Evolutionary conservation across 2,329 filamentous ascomycete species (phyloP), one percentile per base, ranked within the genome.

Genomic region (Paecilomyces variotii): DNA sequence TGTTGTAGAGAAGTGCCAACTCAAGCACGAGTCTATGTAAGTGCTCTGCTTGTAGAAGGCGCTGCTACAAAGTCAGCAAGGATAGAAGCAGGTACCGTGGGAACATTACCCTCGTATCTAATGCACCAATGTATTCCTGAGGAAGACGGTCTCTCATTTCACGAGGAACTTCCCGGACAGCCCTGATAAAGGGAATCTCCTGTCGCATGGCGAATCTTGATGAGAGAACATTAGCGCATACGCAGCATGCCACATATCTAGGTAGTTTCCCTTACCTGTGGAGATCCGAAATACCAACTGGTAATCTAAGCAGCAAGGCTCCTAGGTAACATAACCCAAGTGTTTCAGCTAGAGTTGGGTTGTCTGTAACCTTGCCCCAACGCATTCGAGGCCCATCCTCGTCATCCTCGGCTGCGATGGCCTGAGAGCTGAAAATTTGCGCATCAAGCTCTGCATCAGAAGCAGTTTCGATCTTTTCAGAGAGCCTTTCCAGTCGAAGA

Each of bases 241-340:
- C 24, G 12, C 24, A 24, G 10, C 27, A 26, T 28, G 19, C 7
- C 25, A 10, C 10, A 49, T 9, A 35, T 10, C 9, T 32, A 39
- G 34, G 32, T 27, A 28, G 11, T 56, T 19, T 54, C 14, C 57
- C 66, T 57, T 70, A 79, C 76, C 70, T 69, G 62, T 81, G 81
- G 11, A 97, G 73, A 63, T 95, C 89, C 10, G 85, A 87, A 6
- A 93, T 77, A 25, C 86, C 85, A n/a, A 90, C 80, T 0, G 92
- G 91, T 58, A 94, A 79, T 58, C 88, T 85, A 64, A 96, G 78
- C 27, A 96, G 78, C 53, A 94, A 67, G 39, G 85, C 85, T 1
- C 85, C 92, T 34, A 97, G 74, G 74, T 97, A 97, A 68, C 89
- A 91, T 10, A 96, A 71, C 1, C 81, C 86, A 56, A 97, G 74